Evolutionary conservation across 1,139 yeast genomes (phyloP), one percentile per base, ranked within the genome.

Genomic region (Zygosaccharomyces sapae): DNA sequence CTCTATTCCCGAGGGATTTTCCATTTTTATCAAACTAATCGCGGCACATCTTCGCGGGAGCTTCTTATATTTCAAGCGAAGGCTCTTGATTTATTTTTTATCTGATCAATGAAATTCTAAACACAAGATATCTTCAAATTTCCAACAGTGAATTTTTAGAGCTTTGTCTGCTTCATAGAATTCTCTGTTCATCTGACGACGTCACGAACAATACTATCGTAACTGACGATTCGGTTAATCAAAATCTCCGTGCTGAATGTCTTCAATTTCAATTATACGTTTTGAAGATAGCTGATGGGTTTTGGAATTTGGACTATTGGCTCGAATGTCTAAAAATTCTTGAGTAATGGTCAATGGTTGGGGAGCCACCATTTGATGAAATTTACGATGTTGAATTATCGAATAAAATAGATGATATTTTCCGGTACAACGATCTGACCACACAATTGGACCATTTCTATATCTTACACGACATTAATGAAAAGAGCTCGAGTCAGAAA

Each of bases 101-200:
- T 3, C 20, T 56, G 9, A 18, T 60, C 12, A 60, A 58, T 40
- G 36, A 38, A 8, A 41, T 49, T 16, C 29, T 58, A 33, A 41
- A 33, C 5, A 36, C 38, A 16, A 46, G 44, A 33, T 56, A 43
- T 30, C 47, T 46, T 9, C 60, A 56, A 45, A 52, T 56, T 16
- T 44, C 49, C 3, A 34, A 49, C 2, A 39, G 44, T 4, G 60
- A 55, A 35, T 58, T 57, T n/a, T 24, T 41, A n/a, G 53, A 50
- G 16, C 45, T 55, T 9, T 55, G 53, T 33, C 40, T 48, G 25
- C 40, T 58, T 12, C 51, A 52, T 39, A 45, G 36, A 34, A 33
- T 44, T 8, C 10, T 56, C 10, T 54, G 57, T 36, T 27, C 34
- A n/a, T n/a, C 18, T 20, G 33, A 37, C 25, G 25, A 22, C 25